Conservation (phyloP, 495 filamentous ascomycete species). For the Lasiosphaeris hirsuta region DNA sequence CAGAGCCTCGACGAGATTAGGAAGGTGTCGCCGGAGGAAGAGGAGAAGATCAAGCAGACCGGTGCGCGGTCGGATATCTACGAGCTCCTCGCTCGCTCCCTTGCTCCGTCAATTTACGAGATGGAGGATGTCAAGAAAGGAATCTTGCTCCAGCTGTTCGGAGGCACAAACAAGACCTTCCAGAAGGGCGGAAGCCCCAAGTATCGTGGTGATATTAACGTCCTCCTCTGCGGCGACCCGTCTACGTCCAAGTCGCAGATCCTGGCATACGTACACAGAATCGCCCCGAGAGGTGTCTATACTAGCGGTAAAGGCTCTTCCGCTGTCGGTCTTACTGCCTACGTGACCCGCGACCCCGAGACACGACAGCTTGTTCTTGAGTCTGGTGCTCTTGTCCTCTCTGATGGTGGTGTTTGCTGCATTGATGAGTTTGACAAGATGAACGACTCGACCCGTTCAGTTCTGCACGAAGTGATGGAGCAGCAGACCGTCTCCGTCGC, state of each 20-base stretch:
- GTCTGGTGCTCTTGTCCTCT: conserved; percentile 90
- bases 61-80: conserved; percentile 85
- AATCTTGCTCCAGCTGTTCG: conserved; percentile 92
- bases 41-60: conserved; percentile 80
- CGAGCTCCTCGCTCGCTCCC: conserved; percentile 83
- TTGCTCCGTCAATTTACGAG: conserved; percentile 94
- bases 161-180: conserved; percentile 98
- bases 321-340: conserved; percentile 96
- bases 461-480: conserved; percentile 99
- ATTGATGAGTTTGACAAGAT: conserved; percentile 99
- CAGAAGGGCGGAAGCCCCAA: conserved; percentile 93
- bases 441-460: conserved; percentile 91
- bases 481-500: conserved; percentile 98
- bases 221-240: conserved; percentile 93
- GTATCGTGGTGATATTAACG: conserved; percentile 96
- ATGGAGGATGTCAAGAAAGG: conserved; percentile 99
- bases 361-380: conserved; percentile 94
- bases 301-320: conserved; percentile 97
- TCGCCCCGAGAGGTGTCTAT: conserved; percentile 94
- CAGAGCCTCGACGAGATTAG: conserved; percentile 75
- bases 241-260: conserved; percentile 96
- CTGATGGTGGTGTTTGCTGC: conserved; percentile 95
- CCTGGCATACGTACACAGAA: conserved; percentile 92
- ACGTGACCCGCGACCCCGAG: conserved; percentile 87
- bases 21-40: conserved; percentile 85